A percentile compares a stretch with the other conserved stretches of the same genome.
phyloP scores from a whole-genome alignment of 108 stramenopile genomes.

The Cyclotella sp. region DNA sequence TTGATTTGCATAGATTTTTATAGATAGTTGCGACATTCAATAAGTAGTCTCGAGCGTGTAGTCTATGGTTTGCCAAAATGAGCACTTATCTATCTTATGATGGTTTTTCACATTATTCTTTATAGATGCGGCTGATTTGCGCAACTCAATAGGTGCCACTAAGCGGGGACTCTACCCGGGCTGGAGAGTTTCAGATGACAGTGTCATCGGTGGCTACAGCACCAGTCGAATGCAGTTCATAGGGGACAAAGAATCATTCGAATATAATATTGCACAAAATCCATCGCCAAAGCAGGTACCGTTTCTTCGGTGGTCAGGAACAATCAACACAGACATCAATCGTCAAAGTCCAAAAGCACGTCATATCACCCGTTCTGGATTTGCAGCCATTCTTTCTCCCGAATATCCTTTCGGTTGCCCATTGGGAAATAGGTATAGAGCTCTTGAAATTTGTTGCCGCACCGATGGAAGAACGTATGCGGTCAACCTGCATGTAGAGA shows the following conservation, averaged over 20 bases:
- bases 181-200: slow-evolving; percentile 86
- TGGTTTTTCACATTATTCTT: not conserved
- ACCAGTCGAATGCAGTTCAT: slow-evolving; percentile 30
- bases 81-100: not conserved
- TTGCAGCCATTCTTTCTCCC: slow-evolving; percentile 79
- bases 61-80: too few species aligned
- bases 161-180: slow-evolving; percentile 37
- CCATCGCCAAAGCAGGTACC: slow-evolving; percentile 38
- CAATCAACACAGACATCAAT: slow-evolving; percentile 65
- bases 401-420: slow-evolving; percentile 74
- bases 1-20: not conserved
- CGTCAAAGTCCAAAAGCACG: slow-evolving; percentile 42
- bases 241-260: slow-evolving; percentile 21
- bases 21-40: too few species aligned
- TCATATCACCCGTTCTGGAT: slow-evolving; percentile 69
- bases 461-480: slow-evolving; percentile 83
- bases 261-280: slow-evolving; percentile 1
- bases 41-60: too few species aligned
- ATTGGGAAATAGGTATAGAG: slow-evolving; percentile 74
- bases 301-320: slow-evolving; percentile 84
- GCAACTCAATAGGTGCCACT: slow-evolving; percentile 23
- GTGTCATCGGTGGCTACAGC: slow-evolving; percentile 80
- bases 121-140: slow-evolving; percentile 71
- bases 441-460: slow-evolving; percentile 79
- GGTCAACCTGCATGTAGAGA: slow-evolving; percentile 72